Evolutionary conservation across 345 rosid species (phyloP).

Genomic region (Pugionium cornutum): DNA sequence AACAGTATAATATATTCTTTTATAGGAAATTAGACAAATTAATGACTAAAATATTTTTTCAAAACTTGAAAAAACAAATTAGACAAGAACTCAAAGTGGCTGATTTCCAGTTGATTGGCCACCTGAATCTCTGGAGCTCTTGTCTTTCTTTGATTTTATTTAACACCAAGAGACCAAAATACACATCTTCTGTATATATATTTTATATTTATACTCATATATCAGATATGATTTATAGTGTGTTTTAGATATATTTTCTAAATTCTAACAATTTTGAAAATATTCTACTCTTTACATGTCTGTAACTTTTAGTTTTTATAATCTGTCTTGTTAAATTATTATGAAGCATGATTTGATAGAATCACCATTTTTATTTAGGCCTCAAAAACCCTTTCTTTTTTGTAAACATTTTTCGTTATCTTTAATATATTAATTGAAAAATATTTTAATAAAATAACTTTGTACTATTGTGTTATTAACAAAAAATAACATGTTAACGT

Average conservation of each 20-base stretch:
- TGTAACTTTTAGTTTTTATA: no score
- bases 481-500: no score
- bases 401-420: no score
- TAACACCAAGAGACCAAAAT: slow-evolving; percentile 25
- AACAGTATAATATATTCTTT: slow-evolving; percentile 2
- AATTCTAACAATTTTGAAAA: no score
- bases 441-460: no score
- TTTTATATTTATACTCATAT: not conserved
- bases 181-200: slow-evolving; percentile 17
- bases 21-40: not conserved
- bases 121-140: slow-evolving; percentile 42
- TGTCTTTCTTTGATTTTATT: slow-evolving; percentile 29
- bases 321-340: no score
- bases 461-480: no score
- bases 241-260: not conserved
- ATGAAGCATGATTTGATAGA: no score
- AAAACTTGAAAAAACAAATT: not conserved
- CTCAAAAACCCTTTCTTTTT: no score
- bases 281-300: no score
- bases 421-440: no score
- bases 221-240: not conserved
- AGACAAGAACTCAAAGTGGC: slow-evolving; percentile 39
- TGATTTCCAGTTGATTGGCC: slow-evolving; percentile 35
- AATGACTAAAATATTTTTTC: not conserved
- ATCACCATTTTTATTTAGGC: no score